A percentile compares a stretch with the other conserved stretches of the same genome.
Evolutionary conservation across 306 rosid species (phyloP).

Genomic region (Pachyrhizus erosus): DNA sequence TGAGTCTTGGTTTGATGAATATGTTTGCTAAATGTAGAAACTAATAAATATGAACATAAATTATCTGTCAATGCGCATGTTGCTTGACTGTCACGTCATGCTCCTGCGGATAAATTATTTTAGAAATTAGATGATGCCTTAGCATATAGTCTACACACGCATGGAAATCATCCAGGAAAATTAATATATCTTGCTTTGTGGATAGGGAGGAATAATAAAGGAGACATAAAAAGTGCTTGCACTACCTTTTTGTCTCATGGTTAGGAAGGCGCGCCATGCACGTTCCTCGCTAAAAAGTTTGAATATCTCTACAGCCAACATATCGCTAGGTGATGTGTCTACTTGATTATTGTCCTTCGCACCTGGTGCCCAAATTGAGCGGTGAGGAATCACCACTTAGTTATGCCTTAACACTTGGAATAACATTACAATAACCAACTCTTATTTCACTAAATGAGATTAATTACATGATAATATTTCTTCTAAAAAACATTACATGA

Average conservation of each 20-base stretch:
- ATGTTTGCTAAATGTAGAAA: not conserved
- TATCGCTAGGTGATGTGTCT: slow-evolving; percentile 30
- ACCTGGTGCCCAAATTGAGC: slow-evolving; percentile 45
- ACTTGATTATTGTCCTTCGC: slow-evolving; percentile 43
- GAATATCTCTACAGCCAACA: slow-evolving; percentile 15
- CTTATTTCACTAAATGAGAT: no score
- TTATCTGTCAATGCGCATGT: not conserved
- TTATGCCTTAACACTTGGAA: slow-evolving; percentile 26
- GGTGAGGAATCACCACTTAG: slow-evolving; percentile 38
- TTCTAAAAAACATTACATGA: no score
- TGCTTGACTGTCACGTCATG: slow-evolving; percentile 29
- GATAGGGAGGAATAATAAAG: slow-evolving; percentile 50
- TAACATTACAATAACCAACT: not conserved
- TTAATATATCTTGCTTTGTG: slow-evolving; percentile 12
- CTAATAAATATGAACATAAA: slow-evolving; percentile 8
- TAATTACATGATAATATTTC: no score
- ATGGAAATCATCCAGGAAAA: slow-evolving; percentile 26
- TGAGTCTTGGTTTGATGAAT: slow-evolving; percentile 31
- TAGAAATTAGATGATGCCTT: slow-evolving; percentile 21
- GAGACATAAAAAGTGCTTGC: slow-evolving; percentile 42
- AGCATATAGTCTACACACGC: not conserved
- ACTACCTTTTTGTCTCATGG: slow-evolving; percentile 38
- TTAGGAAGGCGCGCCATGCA: slow-evolving; percentile 39
- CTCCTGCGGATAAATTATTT: slow-evolving; percentile 29
- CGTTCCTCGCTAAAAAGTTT: slow-evolving; percentile 28